A percentile compares a stretch with the other conserved stretches of the same genome.
Conservation (phyloP, 352 stramenopile genomes). For the Globisporangium irregulare region DNA sequence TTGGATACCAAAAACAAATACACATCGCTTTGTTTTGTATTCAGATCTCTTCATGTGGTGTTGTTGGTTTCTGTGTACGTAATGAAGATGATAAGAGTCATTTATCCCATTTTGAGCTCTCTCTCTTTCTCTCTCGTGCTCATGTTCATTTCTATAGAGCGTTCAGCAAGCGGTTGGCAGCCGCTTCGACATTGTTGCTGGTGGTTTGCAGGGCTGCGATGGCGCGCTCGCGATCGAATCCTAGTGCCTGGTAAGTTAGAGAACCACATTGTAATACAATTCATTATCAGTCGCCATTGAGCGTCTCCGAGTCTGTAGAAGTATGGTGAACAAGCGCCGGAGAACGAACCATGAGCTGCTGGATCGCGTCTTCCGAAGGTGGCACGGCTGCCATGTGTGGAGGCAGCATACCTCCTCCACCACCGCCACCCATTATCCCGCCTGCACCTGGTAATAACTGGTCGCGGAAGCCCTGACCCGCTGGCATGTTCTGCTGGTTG, state of each 20-base stretch:
- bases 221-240: constrained; percentile 68
- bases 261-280: not conserved
- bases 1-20: not conserved
- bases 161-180: constrained; percentile 81
- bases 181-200: constrained; percentile 86
- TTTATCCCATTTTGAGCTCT: not conserved
- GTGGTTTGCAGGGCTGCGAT: constrained; percentile 69
- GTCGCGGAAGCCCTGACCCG: constrained; percentile 73
- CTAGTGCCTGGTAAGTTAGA: constrained; percentile 38
- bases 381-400: constrained; percentile 61
- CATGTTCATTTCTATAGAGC: constrained; percentile 31
- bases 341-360: constrained; percentile 67
- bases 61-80: not conserved
- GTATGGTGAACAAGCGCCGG: not conserved
- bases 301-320: not conserved
- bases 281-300: not conserved
- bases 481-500: constrained; percentile 21
- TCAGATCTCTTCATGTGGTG: not conserved
- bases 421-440: constrained; percentile 33
- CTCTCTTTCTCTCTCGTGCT: not conserved
- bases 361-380: constrained; percentile 69
- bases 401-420: constrained; percentile 44
- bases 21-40: not conserved
- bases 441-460: constrained; percentile 71
- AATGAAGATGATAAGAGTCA: not conserved